These are phyloP conservation scores for Coprinopsis sp. DNA, from an alignment of 768 basidiomycete species.

Conservation along the genomic window DNA sequence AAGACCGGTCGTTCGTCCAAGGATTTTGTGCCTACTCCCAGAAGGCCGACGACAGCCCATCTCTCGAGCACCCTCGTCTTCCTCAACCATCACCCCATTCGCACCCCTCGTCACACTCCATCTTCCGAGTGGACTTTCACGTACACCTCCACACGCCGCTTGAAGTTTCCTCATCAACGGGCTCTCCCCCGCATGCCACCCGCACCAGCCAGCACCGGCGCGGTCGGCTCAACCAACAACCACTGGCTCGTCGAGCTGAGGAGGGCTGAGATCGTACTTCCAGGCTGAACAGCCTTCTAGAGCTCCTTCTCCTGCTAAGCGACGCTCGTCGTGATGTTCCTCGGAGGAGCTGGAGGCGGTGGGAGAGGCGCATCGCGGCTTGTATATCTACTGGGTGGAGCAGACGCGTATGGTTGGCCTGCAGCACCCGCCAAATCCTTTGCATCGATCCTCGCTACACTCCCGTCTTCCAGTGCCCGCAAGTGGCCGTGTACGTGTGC, in stretches of 20 bases:
- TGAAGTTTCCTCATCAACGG: conserved; percentile 52
- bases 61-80: conserved; percentile 21
- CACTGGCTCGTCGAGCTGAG: conserved; percentile 88
- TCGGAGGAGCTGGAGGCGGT: too few relatives aligned
- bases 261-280: conserved; percentile 88
- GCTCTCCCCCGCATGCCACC: conserved; percentile 31
- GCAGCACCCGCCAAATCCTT: too few relatives aligned
- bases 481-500: background rate
- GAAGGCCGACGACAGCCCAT: background rate
- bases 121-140: conserved; percentile 50
- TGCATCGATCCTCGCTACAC: conserved; percentile 10
- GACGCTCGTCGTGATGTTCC: conserved; percentile 54
- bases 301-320: conserved; percentile 94
- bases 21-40: too few relatives aligned
- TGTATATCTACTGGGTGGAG: too few relatives aligned
- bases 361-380: too few relatives aligned
- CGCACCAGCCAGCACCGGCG: conserved; percentile 14
- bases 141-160: conserved; percentile 32
- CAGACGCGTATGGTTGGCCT: too few relatives aligned
- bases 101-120: conserved; percentile 35
- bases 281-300: conserved; percentile 92
- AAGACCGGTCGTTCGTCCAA: background rate
- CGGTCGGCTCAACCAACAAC: conserved; percentile 56
- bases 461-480: too few relatives aligned
- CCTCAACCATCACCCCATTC: conserved; percentile 39